Evolutionary conservation across 805 yeast genomes (phyloP).

Genomic region (Kuraishia floccosa): DNA sequence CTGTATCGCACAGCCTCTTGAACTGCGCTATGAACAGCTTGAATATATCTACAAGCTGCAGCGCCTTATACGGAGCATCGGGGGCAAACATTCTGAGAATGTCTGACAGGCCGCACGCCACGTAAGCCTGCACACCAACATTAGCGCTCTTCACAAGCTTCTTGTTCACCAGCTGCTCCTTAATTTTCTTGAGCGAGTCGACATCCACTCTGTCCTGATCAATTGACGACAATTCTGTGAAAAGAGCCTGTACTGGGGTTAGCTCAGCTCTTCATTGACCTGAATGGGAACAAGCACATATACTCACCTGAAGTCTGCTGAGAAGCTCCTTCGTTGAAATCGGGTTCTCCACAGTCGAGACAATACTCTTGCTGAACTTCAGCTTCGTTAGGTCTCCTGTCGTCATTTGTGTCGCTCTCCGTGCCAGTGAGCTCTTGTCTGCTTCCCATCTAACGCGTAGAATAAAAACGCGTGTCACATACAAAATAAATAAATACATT

Average conservation of each 20-base stretch:
- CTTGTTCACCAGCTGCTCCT: conserved; percentile 40
- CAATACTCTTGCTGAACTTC: conserved; percentile 14
- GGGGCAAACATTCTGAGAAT: conserved; percentile 75
- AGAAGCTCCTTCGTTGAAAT: conserved; percentile 55
- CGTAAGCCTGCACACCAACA: conserved; percentile 55
- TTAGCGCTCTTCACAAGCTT: conserved; percentile 54
- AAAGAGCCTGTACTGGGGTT: conserved; percentile 23
- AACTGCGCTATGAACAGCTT: conserved; percentile 56
- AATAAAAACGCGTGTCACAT: too few species aligned
- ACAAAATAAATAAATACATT: too few species aligned
- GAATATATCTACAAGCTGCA: conserved; percentile 54
- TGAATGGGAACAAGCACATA: not conserved
- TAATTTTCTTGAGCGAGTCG: conserved; percentile 29
- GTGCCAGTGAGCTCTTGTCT: too few species aligned
- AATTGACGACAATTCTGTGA: conserved; percentile 49
- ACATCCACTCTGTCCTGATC: conserved; percentile 51
- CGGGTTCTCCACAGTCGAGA: conserved; percentile 45
- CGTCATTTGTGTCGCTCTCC: too few species aligned
- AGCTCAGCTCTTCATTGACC: not conserved
- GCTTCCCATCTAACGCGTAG: too few species aligned
- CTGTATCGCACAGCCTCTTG: conserved; percentile 31
- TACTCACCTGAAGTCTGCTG: conserved; percentile 33
- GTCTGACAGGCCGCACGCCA: conserved; percentile 68
- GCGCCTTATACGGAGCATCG: conserved; percentile 73
- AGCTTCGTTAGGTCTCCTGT: conserved; percentile 1